phyloP scores from a whole-genome alignment of 306 rosid genomes.

The Cicer pinnatifidum region DNA sequence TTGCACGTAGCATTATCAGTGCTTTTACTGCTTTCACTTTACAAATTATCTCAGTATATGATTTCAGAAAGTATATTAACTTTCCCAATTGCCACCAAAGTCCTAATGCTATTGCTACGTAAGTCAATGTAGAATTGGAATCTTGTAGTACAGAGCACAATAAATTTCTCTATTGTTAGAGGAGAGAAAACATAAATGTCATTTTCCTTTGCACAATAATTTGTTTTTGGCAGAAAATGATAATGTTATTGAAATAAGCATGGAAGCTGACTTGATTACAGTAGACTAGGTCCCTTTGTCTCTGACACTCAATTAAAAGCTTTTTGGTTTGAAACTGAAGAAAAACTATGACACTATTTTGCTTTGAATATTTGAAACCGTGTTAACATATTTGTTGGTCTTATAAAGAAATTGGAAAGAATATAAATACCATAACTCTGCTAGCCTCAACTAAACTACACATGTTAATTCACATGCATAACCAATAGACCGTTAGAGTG shows the following conservation, averaged over 20 bases:
- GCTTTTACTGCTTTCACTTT: not conserved
- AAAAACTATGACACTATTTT: not conserved
- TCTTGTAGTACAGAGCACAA: not conserved
- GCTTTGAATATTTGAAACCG: slow-evolving; percentile 22
- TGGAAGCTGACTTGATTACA: slow-evolving; percentile 24
- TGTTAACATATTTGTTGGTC: not conserved
- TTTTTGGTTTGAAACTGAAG: slow-evolving; percentile 1
- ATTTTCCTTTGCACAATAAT: slow-evolving; percentile 7
- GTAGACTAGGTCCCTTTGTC: slow-evolving; percentile 30
- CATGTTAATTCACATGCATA: not conserved
- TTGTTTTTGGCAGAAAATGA: not conserved
- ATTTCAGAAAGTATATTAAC: slow-evolving; percentile 5
- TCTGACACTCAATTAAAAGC: slow-evolving; percentile 17
- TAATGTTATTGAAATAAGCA: slow-evolving; percentile 7
- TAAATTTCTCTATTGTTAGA: not conserved
- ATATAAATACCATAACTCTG: not conserved
- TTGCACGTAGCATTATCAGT: slow-evolving; percentile 12
- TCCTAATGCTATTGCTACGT: not conserved
- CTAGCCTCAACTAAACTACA: not conserved
- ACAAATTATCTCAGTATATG: not conserved
- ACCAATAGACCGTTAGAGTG: not conserved
- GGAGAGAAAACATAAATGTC: slow-evolving; percentile 17
- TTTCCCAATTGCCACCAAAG: not conserved
- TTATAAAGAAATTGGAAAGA: not conserved
- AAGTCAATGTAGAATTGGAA: not conserved